Evolutionary conservation across 2,329 filamentous ascomycete genomes (phyloP), one percentile per base, ranked within the genome.

Genomic region (Aspergillus sp.): DNA sequence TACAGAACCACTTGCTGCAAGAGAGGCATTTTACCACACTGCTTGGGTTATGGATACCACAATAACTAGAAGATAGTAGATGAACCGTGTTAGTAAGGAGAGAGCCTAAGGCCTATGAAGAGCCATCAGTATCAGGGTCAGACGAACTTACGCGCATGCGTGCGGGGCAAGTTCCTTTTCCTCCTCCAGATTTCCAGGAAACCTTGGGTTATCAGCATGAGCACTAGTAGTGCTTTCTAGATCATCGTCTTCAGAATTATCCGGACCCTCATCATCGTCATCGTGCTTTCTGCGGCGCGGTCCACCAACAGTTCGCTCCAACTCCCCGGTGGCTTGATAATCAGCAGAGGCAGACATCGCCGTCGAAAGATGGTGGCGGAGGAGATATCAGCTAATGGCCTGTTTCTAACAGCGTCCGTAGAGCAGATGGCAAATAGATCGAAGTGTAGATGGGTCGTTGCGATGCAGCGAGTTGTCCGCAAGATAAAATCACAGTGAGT

Each of bases 1-100:
- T 98, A 81, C 95, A 99, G 77, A 99, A 99, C 95, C 95, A 99
- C 77, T 98, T 99, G 82, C 87, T 94, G 83, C 95, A 99, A 63
- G 89, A 86, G 64, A 99, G 84, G 75, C 95, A 99, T 81, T 97
- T 98, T 71, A 99, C 95, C 60, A 99, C 96, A 68, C 91, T 95
- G 75, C 91, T 90, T 2, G 95, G 90, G 61, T 96, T 96, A 81
- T 99, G 95, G 66, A 99, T 99, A 62, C 95, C 95, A 76, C 95
- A 99, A 79, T 97, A 97, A 45, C 92, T 95, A 75, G 52, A 59
- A 17, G 25, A 13, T 50, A 34, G 54, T 28, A 64, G 51, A 63
- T 56, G 38, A 52, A 54, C 31, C 57, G 38, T 28, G 41, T 64
- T 47, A 67, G 57, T 46, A 56, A 49, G 59, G 49, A 23, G 19